These are phyloP conservation scores for Boletellus deceptivus DNA, from an alignment of 1,284 basidiomycete genomes.

Conservation along the genomic window DNA sequence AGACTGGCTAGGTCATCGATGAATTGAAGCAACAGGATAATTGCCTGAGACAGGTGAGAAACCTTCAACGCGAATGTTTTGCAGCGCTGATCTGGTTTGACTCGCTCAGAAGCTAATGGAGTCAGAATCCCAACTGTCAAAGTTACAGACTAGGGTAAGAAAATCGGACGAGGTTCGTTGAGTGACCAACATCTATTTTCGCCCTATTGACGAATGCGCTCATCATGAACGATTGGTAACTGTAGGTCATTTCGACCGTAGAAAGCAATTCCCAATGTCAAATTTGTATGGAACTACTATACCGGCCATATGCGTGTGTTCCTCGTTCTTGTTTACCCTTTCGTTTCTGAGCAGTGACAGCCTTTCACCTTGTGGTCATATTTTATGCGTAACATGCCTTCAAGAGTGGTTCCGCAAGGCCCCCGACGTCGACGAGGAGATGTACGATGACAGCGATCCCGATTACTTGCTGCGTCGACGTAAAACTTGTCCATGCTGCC, in stretches of 20 bases:
- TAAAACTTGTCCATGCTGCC: slow-evolving; percentile 72
- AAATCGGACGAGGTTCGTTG: slow-evolving; percentile 55
- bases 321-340: neutral
- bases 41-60: slow-evolving; percentile 19
- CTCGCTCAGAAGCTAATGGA: slow-evolving; percentile 47
- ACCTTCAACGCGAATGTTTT: neutral
- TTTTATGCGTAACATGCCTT: slow-evolving; percentile 63
- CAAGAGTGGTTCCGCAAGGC: slow-evolving; percentile 74
- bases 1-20: slow-evolving; percentile 28
- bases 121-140: slow-evolving; percentile 45
- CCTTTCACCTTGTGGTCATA: slow-evolving; percentile 70
- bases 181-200: neutral
- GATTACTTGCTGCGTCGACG: slow-evolving; percentile 52
- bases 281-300: slow-evolving; percentile 68
- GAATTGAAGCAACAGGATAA: slow-evolving; percentile 29
- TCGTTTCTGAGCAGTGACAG: slow-evolving; percentile 34
- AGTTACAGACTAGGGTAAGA: slow-evolving; percentile 45
- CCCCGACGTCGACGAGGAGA: slow-evolving; percentile 52
- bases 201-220: neutral
- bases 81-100: neutral
- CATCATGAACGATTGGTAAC: neutral
- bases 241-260: slow-evolving; percentile 51
- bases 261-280: slow-evolving; percentile 65
- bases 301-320: slow-evolving; percentile 63
- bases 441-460: slow-evolving; percentile 50